Evolutionary conservation across 2,329 filamentous ascomycete species (phyloP).

Genomic region (Cytospora paraplurivora): DNA sequence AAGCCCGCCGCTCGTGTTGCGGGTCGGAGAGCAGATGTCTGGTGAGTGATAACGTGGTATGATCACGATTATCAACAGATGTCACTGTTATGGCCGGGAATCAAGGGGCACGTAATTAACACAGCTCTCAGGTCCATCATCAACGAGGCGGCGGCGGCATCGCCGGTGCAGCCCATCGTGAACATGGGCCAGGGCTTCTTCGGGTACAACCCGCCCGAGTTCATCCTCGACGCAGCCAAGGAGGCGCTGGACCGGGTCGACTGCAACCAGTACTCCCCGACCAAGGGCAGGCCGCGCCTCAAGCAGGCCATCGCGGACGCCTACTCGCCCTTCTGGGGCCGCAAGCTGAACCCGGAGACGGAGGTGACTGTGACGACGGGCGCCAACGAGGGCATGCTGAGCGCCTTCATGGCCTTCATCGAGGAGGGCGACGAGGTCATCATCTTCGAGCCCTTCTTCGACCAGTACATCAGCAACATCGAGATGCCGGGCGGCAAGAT

Average conservation of each 20-base stretch:
- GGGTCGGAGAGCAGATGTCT: conserved; percentile 45
- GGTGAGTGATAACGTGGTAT: conserved; percentile 34
- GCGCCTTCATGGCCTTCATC: conserved; percentile 96
- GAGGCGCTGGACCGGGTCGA: conserved; percentile 86
- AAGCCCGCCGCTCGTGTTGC: conserved; percentile 44
- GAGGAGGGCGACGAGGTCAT: conserved; percentile 96
- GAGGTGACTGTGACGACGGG: conserved; percentile 95
- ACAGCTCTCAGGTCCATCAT: conserved; percentile 48
- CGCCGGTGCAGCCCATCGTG: conserved; percentile 54
- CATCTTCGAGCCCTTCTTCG: conserved; percentile 97
- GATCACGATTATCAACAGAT: background rate
- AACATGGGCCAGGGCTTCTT: conserved; percentile 69
- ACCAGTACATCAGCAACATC: conserved; percentile 99
- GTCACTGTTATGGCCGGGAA: too few species aligned
- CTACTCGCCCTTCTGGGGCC: conserved; percentile 87
- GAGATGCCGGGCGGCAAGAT: conserved; percentile 97
- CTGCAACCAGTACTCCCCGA: conserved; percentile 98
- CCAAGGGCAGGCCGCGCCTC: conserved; percentile 86
- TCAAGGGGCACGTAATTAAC: background rate
- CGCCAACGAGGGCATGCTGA: conserved; percentile 90
- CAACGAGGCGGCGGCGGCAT: conserved; percentile 54
- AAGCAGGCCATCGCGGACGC: conserved; percentile 92
- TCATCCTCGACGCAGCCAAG: conserved; percentile 91
- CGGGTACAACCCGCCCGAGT: conserved; percentile 91
- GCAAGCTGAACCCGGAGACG: conserved; percentile 79